phyloP scores from a whole-genome alignment of 139 green algal species.

The Microglena sp. region DNA sequence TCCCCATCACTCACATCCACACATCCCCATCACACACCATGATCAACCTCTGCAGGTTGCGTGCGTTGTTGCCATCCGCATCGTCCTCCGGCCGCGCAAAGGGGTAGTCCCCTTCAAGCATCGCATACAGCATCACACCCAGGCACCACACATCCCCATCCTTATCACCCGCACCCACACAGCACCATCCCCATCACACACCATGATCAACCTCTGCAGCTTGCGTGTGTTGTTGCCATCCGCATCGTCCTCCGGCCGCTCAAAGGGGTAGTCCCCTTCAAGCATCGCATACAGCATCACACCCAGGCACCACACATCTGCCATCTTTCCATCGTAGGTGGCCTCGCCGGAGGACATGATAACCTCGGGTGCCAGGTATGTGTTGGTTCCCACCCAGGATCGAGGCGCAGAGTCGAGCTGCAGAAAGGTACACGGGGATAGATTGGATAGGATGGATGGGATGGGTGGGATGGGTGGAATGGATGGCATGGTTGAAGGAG shows the following conservation, averaged over 20 bases:
- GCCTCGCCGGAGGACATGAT: slow-evolving; percentile 71
- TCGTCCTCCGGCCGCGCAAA: slow-evolving; percentile 88
- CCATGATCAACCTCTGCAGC: slow-evolving; percentile 64
- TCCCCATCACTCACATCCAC: background rate
- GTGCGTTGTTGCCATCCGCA: background rate
- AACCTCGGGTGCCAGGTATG: slow-evolving; percentile 91
- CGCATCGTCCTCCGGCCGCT: slow-evolving; percentile 71
- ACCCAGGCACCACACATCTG: slow-evolving; percentile 92
- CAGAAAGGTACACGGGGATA: too few species aligned
- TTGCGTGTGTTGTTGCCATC: slow-evolving; percentile 45
- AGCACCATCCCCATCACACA: background rate
- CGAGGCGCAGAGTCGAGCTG: slow-evolving; percentile 60
- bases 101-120: slow-evolving; percentile 86
- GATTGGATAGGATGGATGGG: too few species aligned
- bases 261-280: slow-evolving; percentile 89
- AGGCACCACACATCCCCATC: slow-evolving; percentile 94
- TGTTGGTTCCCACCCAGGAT: slow-evolving; percentile 82
- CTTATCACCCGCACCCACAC: background rate
- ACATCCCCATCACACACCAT: slow-evolving; percentile 20
- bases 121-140: slow-evolving; percentile 96
- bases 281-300: slow-evolving; percentile 98
- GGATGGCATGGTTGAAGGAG: too few species aligned
- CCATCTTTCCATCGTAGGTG: slow-evolving; percentile 74
- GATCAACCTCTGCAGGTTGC: slow-evolving; percentile 64
- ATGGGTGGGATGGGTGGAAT: too few species aligned